Base-by-base conservation (phyloP, 2,329 filamentous ascomycete species). In the Fusarium circinatum region DNA sequence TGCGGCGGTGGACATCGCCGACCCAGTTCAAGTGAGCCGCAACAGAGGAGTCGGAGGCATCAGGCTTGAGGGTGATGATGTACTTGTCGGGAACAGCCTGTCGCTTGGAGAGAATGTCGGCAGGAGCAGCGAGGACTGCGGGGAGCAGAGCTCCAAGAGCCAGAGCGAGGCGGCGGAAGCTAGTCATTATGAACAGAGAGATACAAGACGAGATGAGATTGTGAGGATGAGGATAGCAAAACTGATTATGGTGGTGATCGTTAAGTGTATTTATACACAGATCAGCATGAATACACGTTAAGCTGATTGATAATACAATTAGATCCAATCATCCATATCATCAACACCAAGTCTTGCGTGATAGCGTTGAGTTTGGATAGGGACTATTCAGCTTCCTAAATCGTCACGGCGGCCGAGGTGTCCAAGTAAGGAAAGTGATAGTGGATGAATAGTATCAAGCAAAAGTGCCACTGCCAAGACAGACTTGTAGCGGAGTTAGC, bases 21-120 rank as follows among this genome's bases (percentile, higher is more conserved):
- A 90, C 83, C 73, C 83, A 85, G 54, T 81, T 78, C 74, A 88
- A 79, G 77, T 90, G 86, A 54, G 84, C 80, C 30, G 83, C 79
- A 73, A 90, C 83, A 44, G 81, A 83, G 22, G 82, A 81, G 28
- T 84, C 80, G 42, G 79, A 81, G 70, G 84, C 84, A 63, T 84
- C 85, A 58, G 82, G 82, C 80, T 90, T 88, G 81, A 90, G 90
- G 58, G 90, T 89, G 47, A 91, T 85, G 74, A 91, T 90, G 81
- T 89, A 92, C 65, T 78, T 80, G 68, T 74, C 67, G n/a, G 75
- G 71, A 3, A 57, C 45, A 42, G 60, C 65, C 44, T 70, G 42
- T 28, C 63, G 57, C 51, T 73, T 73, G 22, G 61, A 34, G 24
- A 48, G 51, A 39, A 49, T 44, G 22, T 70, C 56, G 28, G 78